phyloP scores from a whole-genome alignment of 768 basidiomycete species.

The Coprinopsis marcescibilis region DNA sequence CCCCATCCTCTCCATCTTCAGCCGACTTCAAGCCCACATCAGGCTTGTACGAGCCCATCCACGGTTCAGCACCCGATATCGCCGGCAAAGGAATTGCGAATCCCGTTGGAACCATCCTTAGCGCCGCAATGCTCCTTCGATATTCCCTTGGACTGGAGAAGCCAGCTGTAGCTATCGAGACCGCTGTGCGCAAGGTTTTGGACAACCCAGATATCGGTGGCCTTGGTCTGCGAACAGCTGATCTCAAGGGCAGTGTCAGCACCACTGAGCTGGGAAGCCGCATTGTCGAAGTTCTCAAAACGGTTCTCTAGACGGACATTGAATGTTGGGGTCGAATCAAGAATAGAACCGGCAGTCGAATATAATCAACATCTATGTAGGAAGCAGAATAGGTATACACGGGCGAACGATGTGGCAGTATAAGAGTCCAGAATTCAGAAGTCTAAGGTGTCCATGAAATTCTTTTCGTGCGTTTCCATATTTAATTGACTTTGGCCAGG shows the following conservation, averaged over 20 bases:
- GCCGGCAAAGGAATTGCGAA: conserved; percentile 93
- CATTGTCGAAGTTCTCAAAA: conserved; percentile 68
- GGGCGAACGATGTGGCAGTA: neutral
- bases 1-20: conserved; percentile 54
- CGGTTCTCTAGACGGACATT: conserved; percentile 37
- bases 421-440: neutral
- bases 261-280: conserved; percentile 83
- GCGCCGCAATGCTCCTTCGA: conserved; percentile 86
- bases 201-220: conserved; percentile 69
- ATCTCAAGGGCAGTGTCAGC: conserved; percentile 73
- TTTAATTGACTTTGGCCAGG: conserved; percentile 38
- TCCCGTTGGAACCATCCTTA: conserved; percentile 92
- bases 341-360: neutral
- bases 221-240: conserved; percentile 73
- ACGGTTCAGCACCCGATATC: conserved; percentile 93
- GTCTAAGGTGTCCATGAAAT: no score
- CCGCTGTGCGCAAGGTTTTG: conserved; percentile 85
- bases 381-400: no score
- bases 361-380: no score
- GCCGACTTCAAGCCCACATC: conserved; percentile 68
- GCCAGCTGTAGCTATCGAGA: conserved; percentile 81
- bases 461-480: neutral
- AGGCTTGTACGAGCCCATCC: conserved; percentile 96
- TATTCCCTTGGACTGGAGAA: conserved; percentile 90
- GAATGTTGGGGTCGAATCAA: neutral